phyloP scores from a whole-genome alignment of 495 filamentous ascomycete species.

The Penicillium pancosmium region DNA sequence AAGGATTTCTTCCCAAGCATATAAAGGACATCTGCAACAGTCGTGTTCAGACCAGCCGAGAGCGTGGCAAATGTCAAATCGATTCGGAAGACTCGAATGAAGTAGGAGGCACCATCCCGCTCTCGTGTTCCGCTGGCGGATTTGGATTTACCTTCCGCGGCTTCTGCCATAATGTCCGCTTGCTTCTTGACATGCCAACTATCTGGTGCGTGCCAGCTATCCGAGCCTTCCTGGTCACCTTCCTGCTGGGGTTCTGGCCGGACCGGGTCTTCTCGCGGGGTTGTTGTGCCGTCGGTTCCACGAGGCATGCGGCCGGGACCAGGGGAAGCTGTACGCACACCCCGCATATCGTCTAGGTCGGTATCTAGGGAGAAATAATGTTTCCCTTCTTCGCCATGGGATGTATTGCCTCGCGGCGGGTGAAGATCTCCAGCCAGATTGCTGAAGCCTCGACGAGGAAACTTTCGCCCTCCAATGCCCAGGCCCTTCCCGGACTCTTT shows the following conservation, averaged over 20 bases:
- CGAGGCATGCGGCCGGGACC: slow-evolving; percentile 16
- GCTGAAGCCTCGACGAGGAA: slow-evolving; percentile 58
- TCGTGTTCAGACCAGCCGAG: slow-evolving; percentile 76
- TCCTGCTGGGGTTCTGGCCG: slow-evolving; percentile 24
- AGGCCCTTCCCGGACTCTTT: slow-evolving; percentile 43
- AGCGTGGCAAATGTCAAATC: slow-evolving; percentile 94
- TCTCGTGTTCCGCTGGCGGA: slow-evolving; percentile 51
- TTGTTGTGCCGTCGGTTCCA: slow-evolving; percentile 43
- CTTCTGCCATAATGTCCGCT: slow-evolving; percentile 62
- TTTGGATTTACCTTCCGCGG: slow-evolving; percentile 63
- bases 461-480: slow-evolving; percentile 36
- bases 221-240: slow-evolving; percentile 18
- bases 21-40: slow-evolving; percentile 79
- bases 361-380: slow-evolving; percentile 76
- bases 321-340: slow-evolving; percentile 51
- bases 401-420: slow-evolving; percentile 30
- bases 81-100: slow-evolving; percentile 91
- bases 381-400: slow-evolving; percentile 30
- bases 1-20: slow-evolving; percentile 90
- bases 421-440: slow-evolving; percentile 45
- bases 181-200: slow-evolving; percentile 84
- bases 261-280: slow-evolving; percentile 43
- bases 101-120: slow-evolving; percentile 71
- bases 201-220: slow-evolving; percentile 85
- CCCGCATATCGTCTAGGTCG: slow-evolving; percentile 80